Percentiles rank a stretch among this genome's conserved stretches.
phyloP scores from a whole-genome alignment of 352 stramenopile species.

The Globisporangium echinulatum region DNA sequence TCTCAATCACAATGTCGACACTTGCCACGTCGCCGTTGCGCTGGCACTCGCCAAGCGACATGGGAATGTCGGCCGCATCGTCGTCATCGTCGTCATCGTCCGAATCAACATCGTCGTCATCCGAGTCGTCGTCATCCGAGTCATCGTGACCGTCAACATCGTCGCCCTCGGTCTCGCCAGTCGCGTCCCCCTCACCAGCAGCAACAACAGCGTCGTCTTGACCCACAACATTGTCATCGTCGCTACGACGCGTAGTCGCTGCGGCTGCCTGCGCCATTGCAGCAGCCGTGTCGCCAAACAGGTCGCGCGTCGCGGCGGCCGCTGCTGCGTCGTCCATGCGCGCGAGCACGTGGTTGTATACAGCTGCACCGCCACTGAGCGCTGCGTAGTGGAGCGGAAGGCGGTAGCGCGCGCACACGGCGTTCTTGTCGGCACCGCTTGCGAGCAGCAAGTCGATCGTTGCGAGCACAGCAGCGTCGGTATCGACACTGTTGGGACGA shows the following conservation, averaged over 20 bases:
- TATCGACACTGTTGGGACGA: background rate
- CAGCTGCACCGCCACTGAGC: conserved; percentile 44
- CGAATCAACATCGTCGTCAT: background rate
- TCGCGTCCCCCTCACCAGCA: background rate
- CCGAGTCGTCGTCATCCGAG: conserved; percentile 20
- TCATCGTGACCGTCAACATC: conserved; percentile 14
- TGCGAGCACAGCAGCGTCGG: conserved; percentile 41
- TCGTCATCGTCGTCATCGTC: background rate
- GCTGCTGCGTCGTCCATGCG: conserved; percentile 29
- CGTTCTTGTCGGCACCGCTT: conserved; percentile 44
- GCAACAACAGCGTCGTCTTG: conserved; percentile 26
- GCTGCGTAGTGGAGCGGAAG: conserved; percentile 74
- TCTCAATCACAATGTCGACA: conserved; percentile 45
- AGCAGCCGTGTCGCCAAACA: conserved; percentile 56
- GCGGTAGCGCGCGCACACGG: conserved; percentile 64
- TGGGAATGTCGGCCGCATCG: conserved; percentile 18
- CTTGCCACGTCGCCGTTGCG: conserved; percentile 19
- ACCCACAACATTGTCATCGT: conserved; percentile 1
- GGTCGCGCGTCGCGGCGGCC: conserved; percentile 28
- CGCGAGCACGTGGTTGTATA: conserved; percentile 46
- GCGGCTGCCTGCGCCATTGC: conserved; percentile 38
- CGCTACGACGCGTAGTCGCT: conserved; percentile 31
- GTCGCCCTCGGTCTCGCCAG: background rate
- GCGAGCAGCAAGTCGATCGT: conserved; percentile 75
- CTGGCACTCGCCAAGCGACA: conserved; percentile 37